Conservation (phyloP, 176 grass and related monocot species). For the Eleusine indica region DNA sequence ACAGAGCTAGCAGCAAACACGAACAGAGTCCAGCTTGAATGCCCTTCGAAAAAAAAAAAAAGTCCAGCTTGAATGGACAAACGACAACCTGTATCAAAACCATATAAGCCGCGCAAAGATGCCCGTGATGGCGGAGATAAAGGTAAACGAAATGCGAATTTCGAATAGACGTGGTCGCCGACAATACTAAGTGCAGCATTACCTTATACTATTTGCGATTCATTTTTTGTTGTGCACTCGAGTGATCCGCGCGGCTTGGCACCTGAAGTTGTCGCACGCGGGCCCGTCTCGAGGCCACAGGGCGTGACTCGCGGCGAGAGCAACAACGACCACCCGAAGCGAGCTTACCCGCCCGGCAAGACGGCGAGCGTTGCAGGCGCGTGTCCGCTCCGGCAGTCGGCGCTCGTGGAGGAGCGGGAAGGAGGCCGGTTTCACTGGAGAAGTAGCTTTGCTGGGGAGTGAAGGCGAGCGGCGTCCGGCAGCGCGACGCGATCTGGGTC, state of each 20-base stretch:
- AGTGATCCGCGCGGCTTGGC: neutral
- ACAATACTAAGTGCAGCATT: neutral
- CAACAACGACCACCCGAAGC: neutral
- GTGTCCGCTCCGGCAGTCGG: neutral
- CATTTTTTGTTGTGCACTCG: neutral
- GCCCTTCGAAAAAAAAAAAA: too few species aligned
- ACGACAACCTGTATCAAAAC: too few species aligned
- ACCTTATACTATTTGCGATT: neutral
- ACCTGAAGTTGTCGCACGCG: neutral
- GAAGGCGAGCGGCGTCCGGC: neutral
- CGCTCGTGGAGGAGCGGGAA: too few species aligned
- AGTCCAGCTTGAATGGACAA: too few species aligned
- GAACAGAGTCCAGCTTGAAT: too few species aligned
- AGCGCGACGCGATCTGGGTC: constrained; percentile 15
- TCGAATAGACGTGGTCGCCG: neutral
- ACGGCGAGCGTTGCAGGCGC: neutral
- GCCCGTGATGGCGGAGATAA: neutral
- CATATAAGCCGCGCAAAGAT: neutral
- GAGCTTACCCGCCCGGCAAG: too few species aligned
- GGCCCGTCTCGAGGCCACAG: too few species aligned
- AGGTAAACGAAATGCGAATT: neutral
- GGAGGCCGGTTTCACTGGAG: too few species aligned
- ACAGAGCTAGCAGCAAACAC: too few species aligned
- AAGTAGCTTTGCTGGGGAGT: neutral
- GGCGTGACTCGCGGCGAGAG: neutral